A percentile compares a stretch with the other conserved stretches of the same genome.
Evolutionary conservation across 192 early-diverging fungal genomes (phyloP).

Genomic region (Coemansia sp.): DNA sequence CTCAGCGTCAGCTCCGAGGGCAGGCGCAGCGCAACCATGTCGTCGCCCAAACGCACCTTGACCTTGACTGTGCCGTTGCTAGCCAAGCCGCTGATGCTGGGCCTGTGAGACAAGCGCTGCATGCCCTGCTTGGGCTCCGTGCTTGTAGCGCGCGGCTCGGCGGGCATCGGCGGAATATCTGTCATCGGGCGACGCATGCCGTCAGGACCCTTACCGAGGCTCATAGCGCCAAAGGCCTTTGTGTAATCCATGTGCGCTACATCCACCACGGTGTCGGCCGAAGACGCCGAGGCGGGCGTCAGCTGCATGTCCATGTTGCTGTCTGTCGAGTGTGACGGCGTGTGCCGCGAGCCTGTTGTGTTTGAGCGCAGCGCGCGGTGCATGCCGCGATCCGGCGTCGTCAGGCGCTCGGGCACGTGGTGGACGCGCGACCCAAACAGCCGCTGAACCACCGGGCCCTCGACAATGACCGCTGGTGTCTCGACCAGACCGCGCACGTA

Average conservation of each 20-base stretch:
- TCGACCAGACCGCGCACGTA: constrained; percentile 63
- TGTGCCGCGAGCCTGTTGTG: constrained; percentile 9
- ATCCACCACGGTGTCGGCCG: constrained; percentile 33
- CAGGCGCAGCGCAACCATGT: constrained; percentile 71
- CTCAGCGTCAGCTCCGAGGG: constrained; percentile 55
- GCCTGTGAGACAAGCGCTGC: constrained; percentile 37
- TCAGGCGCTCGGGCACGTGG: background rate
- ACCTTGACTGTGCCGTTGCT: constrained; percentile 56
- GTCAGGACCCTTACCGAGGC: constrained; percentile 6
- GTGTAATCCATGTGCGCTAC: constrained; percentile 3
- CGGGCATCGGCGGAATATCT: constrained; percentile 23
- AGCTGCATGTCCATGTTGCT: constrained; percentile 20
- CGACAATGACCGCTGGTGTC: constrained; percentile 56
- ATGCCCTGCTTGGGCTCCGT: constrained; percentile 7
- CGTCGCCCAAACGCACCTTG: constrained; percentile 66
- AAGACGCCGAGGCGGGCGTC: constrained; percentile 40
- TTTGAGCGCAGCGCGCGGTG: constrained; percentile 8
- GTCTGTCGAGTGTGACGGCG: constrained; percentile 31
- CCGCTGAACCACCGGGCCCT: constrained; percentile 36
- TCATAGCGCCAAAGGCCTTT: constrained; percentile 9
- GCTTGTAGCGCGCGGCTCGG: constrained; percentile 32
- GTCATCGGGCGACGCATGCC: constrained; percentile 7
- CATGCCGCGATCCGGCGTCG: constrained; percentile 2
- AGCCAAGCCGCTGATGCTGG: constrained; percentile 26
- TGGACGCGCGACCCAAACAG: constrained; percentile 44